Percentiles rank a stretch among this genome's conserved stretches.
phyloP scores from a whole-genome alignment of 2,329 filamentous ascomycete species.

The Hypoxylon sp. region DNA sequence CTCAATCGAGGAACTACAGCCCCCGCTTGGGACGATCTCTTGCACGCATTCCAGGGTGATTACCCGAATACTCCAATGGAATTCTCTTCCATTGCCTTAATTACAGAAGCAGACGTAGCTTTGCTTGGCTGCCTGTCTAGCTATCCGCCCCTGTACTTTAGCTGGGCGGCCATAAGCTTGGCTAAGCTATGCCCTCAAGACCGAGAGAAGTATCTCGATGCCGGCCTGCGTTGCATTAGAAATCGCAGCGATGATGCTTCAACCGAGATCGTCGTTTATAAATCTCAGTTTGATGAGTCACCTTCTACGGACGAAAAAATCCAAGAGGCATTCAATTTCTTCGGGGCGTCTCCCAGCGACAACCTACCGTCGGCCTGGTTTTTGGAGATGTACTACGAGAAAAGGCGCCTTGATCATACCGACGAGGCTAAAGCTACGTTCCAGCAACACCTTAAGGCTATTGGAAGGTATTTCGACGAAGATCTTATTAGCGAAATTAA shows the following conservation, averaged over 20 bases:
- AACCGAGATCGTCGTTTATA: constrained; percentile 45
- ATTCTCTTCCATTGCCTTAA: not conserved
- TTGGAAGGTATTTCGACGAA: constrained; percentile 40
- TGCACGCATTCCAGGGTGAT: constrained; percentile 41
- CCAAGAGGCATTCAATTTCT: constrained; percentile 45
- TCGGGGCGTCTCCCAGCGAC: constrained; percentile 32
- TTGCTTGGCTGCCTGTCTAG: constrained; percentile 47
- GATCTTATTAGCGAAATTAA: constrained; percentile 43
- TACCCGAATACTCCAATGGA: constrained; percentile 16
- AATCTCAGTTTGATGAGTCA: constrained; percentile 45
- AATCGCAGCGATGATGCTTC: constrained; percentile 44
- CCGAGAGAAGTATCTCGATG: constrained; percentile 44
- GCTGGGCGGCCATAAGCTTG: constrained; percentile 48
- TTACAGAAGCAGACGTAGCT: constrained; percentile 39
- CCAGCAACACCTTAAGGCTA: constrained; percentile 43
- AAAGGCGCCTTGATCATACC: constrained; percentile 23
- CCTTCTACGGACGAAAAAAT: constrained; percentile 28
- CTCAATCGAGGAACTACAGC: constrained; percentile 15
- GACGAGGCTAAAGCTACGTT: constrained; percentile 34
- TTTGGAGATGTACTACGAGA: constrained; percentile 40
- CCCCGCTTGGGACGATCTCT: constrained; percentile 44
- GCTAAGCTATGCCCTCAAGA: constrained; percentile 43
- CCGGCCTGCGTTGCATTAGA: constrained; percentile 45
- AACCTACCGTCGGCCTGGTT: constrained; percentile 34
- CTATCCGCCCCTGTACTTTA: constrained; percentile 44